phyloP scores from a whole-genome alignment of 2,329 filamentous ascomycete genomes.

The Dothidotthia symphoricarpi region DNA sequence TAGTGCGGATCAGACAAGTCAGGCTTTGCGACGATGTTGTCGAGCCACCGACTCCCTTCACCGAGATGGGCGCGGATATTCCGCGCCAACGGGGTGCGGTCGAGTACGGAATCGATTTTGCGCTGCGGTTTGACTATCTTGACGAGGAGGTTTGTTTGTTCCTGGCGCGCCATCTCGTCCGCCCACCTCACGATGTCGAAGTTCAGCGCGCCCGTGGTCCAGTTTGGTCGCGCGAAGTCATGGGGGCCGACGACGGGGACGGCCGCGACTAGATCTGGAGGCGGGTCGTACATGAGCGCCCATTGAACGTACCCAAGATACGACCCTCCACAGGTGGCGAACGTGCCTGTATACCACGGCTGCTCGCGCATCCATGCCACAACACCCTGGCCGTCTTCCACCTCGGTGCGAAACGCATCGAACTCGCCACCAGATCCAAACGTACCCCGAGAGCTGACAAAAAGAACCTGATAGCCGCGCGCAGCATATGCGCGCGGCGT shows the following conservation, averaged over 20 bases:
- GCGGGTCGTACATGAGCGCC: slow-evolving; percentile 12
- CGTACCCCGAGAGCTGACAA: slow-evolving; percentile 14
- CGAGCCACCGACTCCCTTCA: slow-evolving; percentile 5
- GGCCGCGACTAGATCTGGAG: slow-evolving; percentile 11
- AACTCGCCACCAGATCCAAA: slow-evolving; percentile 13
- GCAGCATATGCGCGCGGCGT: slow-evolving; percentile 5
- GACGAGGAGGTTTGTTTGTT: no score
- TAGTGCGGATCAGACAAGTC: slow-evolving; percentile 9
- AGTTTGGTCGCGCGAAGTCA: slow-evolving; percentile 4
- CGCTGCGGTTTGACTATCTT: background rate
- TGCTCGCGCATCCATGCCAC: slow-evolving; percentile 16
- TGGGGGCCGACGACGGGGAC: slow-evolving; percentile 7
- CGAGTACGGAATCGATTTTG: slow-evolving; percentile 2
- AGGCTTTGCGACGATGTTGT: slow-evolving; percentile 1
- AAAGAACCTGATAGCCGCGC: slow-evolving; percentile 11
- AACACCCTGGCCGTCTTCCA: slow-evolving; percentile 9
- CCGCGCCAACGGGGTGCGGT: slow-evolving; percentile 5
- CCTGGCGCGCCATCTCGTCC: slow-evolving; percentile 4
- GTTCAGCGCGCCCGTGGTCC: slow-evolving; percentile 9
- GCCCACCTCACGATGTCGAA: slow-evolving; percentile 11
- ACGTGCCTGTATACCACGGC: slow-evolving; percentile 13
- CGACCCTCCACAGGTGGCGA: slow-evolving; percentile 11
- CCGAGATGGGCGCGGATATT: slow-evolving; percentile 1
- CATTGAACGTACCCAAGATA: slow-evolving; percentile 15
- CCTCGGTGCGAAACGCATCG: slow-evolving; percentile 10